A percentile compares a stretch with the other conserved stretches of the same genome.
Conservation (phyloP, 352 stramenopile genomes). For the Phytophthora vignae region DNA sequence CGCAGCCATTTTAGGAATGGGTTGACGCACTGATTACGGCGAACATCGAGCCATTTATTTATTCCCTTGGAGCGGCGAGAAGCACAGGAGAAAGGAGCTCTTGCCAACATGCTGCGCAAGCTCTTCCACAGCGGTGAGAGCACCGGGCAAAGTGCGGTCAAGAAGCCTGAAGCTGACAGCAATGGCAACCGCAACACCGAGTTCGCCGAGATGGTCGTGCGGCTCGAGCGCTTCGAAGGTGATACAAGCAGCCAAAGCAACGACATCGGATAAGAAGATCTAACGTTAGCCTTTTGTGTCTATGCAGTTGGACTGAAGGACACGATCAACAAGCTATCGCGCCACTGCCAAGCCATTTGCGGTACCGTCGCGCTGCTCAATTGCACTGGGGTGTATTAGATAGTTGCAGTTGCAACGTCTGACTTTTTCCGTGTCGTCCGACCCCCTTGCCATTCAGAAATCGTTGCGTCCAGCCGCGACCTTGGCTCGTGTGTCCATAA, state of each 20-base stretch:
- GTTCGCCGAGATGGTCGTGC: conserved; percentile 40
- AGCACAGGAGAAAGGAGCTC: conserved; percentile 10
- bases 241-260: background rate
- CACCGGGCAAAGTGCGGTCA: conserved; percentile 6
- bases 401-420: conserved; percentile 1
- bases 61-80: conserved; percentile 11
- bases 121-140: conserved; percentile 53
- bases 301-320: conserved; percentile 45
- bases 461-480: conserved; percentile 39
- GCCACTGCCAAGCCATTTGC: conserved; percentile 64
- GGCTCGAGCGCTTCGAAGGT: conserved; percentile 57
- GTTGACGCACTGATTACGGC: conserved; percentile 24
- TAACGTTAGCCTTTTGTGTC: conserved; percentile 1
- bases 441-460: conserved; percentile 25
- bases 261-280: background rate
- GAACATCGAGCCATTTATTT: conserved; percentile 27
- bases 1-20: conserved; percentile 17
- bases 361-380: conserved; percentile 37
- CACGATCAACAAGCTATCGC: conserved; percentile 54
- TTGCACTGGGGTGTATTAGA: background rate
- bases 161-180: conserved; percentile 8
- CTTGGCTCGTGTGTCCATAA: conserved; percentile 26
- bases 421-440: background rate
- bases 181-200: conserved; percentile 13
- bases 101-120: conserved; percentile 59